Evolutionary conservation across 495 filamentous ascomycete species (phyloP).

Genomic region (Recurvomyces mirabilis): DNA sequence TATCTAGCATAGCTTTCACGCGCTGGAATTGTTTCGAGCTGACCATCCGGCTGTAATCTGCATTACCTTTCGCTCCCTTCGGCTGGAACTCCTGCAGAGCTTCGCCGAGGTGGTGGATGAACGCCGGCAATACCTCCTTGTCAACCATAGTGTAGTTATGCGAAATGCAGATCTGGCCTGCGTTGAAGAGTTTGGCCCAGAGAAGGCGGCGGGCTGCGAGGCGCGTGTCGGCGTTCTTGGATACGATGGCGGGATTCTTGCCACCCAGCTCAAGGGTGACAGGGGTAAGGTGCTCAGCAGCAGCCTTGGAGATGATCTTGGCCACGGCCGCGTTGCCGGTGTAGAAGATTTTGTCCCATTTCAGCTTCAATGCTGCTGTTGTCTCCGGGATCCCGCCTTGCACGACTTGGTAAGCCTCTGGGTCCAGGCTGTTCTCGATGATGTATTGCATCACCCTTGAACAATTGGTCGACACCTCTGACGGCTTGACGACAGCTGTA

Average conservation of each 20-base stretch:
- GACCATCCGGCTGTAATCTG: conserved; percentile 68
- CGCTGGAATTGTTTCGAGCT: conserved; percentile 66
- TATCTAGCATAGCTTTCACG: conserved; percentile 80
- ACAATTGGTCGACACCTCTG: conserved; percentile 62
- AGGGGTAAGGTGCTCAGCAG: conserved; percentile 82
- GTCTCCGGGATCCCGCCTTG: conserved; percentile 75
- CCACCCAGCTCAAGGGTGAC: conserved; percentile 84
- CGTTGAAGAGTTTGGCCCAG: conserved; percentile 78
- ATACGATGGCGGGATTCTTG: conserved; percentile 79
- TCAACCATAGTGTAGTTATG: conserved; percentile 87
- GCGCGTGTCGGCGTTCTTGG: conserved; percentile 63
- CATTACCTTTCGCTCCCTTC: conserved; percentile 59
- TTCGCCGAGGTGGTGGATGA: conserved; percentile 63
- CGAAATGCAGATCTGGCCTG: conserved; percentile 78
- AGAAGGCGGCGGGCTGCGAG: conserved; percentile 75
- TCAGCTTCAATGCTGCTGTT: conserved; percentile 67
- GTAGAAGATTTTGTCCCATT: conserved; percentile 98
- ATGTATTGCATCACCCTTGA: conserved; percentile 72
- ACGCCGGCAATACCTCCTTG: conserved; percentile 53
- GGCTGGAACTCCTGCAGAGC: conserved; percentile 74
- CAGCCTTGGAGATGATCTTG: conserved; percentile 80
- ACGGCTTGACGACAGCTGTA: conserved; percentile 81
- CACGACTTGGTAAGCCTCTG: conserved; percentile 61
- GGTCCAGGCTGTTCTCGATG: conserved; percentile 61
- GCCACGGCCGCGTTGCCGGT: conserved; percentile 71